Percentiles rank a stretch among this genome's conserved stretches.
These are phyloP conservation scores for Uronychia setigera DNA, from an alignment of 73 alveolate species.

Conservation along the genomic window DNA sequence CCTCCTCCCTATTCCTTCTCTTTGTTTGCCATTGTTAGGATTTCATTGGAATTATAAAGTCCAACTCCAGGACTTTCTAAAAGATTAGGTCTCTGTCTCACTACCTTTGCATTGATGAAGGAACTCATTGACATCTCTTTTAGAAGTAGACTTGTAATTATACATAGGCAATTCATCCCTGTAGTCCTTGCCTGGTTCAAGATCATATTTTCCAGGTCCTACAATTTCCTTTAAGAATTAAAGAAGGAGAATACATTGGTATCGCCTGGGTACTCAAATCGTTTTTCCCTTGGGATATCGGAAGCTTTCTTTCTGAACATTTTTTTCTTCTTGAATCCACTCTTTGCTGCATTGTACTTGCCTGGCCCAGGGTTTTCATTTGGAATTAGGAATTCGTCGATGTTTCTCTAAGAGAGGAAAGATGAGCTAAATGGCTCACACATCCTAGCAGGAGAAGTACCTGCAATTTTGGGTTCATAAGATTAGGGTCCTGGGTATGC, in stretches of 20 bases:
- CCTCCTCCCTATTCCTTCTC: neutral
- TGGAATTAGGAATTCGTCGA: neutral
- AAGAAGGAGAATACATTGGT: neutral
- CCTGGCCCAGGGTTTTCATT: neutral
- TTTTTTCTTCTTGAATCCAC: neutral
- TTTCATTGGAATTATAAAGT: neutral
- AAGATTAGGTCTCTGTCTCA: neutral
- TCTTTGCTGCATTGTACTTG: neutral
- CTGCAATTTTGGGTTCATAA: neutral
- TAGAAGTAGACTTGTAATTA: neutral
- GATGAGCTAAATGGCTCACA: neutral
- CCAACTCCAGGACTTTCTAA: neutral
- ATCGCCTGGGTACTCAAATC: neutral
- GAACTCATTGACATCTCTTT: neutral
- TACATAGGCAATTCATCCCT: neutral
- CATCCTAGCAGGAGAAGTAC: neutral
- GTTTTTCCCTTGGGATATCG: neutral
- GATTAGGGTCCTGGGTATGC: neutral
- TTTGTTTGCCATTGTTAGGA: neutral
- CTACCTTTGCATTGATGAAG: neutral
- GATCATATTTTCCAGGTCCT: neutral
- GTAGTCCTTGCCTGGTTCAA: neutral
- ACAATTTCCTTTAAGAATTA: neutral
- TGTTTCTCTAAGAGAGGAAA: neutral
- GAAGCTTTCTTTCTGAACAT: neutral